A percentile compares a stretch with the other conserved stretches of the same genome.
These are phyloP conservation scores for Hsuehochloa calcarea DNA, from an alignment of 176 grass and related monocot genomes.

Conservation along the genomic window DNA sequence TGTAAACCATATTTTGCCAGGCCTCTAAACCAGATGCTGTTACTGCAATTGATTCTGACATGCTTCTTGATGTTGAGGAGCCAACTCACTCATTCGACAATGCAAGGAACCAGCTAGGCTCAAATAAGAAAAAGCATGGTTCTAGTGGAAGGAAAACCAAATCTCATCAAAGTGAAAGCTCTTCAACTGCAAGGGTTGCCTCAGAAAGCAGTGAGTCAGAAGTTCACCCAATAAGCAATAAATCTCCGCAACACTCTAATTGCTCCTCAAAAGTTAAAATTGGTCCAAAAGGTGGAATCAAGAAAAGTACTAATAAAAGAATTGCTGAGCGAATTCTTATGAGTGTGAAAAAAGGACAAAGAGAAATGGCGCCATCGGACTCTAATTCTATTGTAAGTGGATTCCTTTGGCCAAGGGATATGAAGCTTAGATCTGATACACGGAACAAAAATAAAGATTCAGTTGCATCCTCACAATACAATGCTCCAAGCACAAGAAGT, in stretches of 20 bases:
- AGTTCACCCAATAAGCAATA: slow-evolving; percentile 47
- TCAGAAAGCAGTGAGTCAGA: slow-evolving; percentile 93
- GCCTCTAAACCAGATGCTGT: slow-evolving; percentile 48
- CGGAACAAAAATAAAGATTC: slow-evolving; percentile 60
- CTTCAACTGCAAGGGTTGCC: slow-evolving; percentile 70
- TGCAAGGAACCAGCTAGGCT: slow-evolving; percentile 38
- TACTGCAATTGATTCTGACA: slow-evolving; percentile 39
- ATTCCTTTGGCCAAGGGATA: slow-evolving; percentile 53
- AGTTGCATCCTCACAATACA: slow-evolving; percentile 48
- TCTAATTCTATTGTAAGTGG: slow-evolving; percentile 66
- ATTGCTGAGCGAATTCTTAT: slow-evolving; percentile 75
- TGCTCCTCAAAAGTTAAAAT: slow-evolving; percentile 52
- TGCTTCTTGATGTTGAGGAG: slow-evolving; percentile 44
- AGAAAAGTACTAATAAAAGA: slow-evolving; percentile 76
- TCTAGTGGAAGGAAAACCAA: slow-evolving; percentile 74
- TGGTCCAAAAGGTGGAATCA: slow-evolving; percentile 53
- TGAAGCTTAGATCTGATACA: slow-evolving; percentile 71
- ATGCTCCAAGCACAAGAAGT: slow-evolving; percentile 61
- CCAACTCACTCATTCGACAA: slow-evolving; percentile 47
- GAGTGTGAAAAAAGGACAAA: slow-evolving; percentile 70
- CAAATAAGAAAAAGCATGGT: slow-evolving; percentile 57
- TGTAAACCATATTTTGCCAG: slow-evolving; percentile 36
- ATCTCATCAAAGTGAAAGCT: slow-evolving; percentile 73
- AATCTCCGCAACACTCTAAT: slow-evolving; percentile 45
- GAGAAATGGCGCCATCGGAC: slow-evolving; percentile 53